Evolutionary conservation across 2,329 filamentous ascomycete genomes (phyloP).

Genomic region (Boeremia lycopersici): DNA sequence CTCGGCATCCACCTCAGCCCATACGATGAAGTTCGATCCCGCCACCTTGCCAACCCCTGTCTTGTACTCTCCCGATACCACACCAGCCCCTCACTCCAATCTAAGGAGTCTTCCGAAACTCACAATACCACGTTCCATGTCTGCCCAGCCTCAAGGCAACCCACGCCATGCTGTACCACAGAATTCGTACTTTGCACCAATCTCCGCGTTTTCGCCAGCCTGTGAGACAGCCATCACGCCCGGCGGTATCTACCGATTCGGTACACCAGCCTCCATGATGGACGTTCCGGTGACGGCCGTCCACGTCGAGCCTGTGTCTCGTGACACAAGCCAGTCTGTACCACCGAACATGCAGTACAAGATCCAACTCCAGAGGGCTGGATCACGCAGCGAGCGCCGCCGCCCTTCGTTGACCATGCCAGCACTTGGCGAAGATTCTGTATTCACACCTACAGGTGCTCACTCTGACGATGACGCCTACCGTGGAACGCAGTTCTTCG

Average conservation of each 20-base stretch:
- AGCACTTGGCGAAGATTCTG: constrained; percentile 69
- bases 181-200: constrained; percentile 37
- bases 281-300: constrained; percentile 83
- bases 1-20: constrained; percentile 44
- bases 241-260: constrained; percentile 72
- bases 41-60: constrained; percentile 37
- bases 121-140: constrained; percentile 58
- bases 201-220: constrained; percentile 51
- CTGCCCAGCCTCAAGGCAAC: constrained; percentile 39
- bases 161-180: constrained; percentile 32
- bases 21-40: constrained; percentile 39
- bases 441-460: constrained; percentile 47
- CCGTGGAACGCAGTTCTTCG: constrained; percentile 43
- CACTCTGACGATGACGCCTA: constrained; percentile 45
- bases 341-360: constrained; percentile 89
- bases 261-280: constrained; percentile 89
- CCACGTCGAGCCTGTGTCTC: constrained; percentile 72
- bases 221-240: constrained; percentile 61
- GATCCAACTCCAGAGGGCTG: constrained; percentile 55
- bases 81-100: constrained; percentile 56
- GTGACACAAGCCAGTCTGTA: constrained; percentile 86
- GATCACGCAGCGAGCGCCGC: constrained; percentile 55
- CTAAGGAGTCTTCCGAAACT: constrained; percentile 63
- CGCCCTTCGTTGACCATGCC: constrained; percentile 75
- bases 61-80: constrained; percentile 47